Percentiles rank a stretch among this genome's conserved stretches.
Evolutionary conservation across 1,284 basidiomycete genomes (phyloP).

Genomic region (Cystobasidium pallidum): DNA sequence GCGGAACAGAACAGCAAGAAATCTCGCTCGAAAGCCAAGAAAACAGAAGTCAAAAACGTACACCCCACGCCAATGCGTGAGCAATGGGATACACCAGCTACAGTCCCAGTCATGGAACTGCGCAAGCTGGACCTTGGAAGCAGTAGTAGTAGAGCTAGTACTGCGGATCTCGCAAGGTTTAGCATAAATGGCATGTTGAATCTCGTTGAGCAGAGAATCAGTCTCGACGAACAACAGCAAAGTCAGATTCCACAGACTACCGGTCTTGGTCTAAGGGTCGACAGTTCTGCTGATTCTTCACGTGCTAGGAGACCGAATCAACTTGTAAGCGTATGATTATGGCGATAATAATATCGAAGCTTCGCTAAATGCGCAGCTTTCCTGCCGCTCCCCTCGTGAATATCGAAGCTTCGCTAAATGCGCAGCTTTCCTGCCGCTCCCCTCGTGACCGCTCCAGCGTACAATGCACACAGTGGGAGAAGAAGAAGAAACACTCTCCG

Average conservation of each 20-base stretch:
- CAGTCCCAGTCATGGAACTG: neutral
- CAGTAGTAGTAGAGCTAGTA: constrained; percentile 4
- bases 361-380: neutral
- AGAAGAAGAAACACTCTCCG: constrained; percentile 24
- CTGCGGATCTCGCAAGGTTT: constrained; percentile 33
- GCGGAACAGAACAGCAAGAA: neutral
- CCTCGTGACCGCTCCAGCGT: neutral
- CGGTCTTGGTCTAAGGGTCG: neutral
- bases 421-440: neutral
- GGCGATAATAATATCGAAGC: too few species aligned
- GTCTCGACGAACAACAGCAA: constrained; percentile 9
- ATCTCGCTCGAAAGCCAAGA: constrained; percentile 1
- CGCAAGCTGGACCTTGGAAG: neutral
- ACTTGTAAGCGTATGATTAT: too few species aligned
- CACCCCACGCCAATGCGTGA: neutral
- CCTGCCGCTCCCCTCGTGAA: neutral
- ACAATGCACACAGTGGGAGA: constrained; percentile 7
- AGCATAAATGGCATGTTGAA: constrained; percentile 32
- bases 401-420: too few species aligned
- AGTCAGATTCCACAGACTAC: neutral
- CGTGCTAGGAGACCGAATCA: neutral
- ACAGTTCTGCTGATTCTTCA: neutral
- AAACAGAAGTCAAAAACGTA: neutral
- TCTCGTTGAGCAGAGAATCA: constrained; percentile 36
- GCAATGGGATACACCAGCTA: neutral